These are phyloP conservation scores for Monosiga brevicollis DNA, from an alignment of 78 protist genomes.

Conservation along the genomic window DNA sequence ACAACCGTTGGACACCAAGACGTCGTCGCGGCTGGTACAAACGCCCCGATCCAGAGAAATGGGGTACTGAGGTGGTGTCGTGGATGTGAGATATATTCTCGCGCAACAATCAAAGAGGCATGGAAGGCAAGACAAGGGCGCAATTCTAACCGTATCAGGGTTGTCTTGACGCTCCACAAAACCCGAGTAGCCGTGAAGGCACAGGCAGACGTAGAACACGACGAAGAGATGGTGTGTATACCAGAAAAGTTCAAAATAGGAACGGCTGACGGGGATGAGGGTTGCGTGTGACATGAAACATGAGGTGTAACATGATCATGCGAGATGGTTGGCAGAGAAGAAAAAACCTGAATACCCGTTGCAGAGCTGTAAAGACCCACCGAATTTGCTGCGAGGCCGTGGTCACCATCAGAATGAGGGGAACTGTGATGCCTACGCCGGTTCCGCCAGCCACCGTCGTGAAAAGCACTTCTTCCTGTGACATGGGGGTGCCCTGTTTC, in stretches of 20 bases:
- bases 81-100: no score
- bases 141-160: background rate
- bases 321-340: constrained; percentile 64
- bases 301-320: constrained; percentile 35
- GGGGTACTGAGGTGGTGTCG: no score
- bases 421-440: background rate
- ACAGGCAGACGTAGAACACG: constrained; percentile 55
- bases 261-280: constrained; percentile 36
- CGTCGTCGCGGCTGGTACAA: no score
- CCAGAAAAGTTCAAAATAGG: constrained; percentile 80
- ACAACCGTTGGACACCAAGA: no score
- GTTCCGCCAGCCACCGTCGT: background rate
- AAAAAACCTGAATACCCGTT: background rate
- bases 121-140: no score
- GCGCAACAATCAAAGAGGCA: no score
- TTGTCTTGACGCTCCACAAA: background rate
- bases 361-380: background rate
- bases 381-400: background rate
- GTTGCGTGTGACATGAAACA: constrained; percentile 76
- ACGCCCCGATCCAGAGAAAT: no score
- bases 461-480: background rate
- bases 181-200: constrained; percentile 51
- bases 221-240: constrained; percentile 80
- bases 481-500: no score
- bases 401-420: background rate